Evolutionary conservation across 306 rosid genomes (phyloP), one percentile per base, ranked within the genome.

Genomic region (Arachis hypogaea): DNA sequence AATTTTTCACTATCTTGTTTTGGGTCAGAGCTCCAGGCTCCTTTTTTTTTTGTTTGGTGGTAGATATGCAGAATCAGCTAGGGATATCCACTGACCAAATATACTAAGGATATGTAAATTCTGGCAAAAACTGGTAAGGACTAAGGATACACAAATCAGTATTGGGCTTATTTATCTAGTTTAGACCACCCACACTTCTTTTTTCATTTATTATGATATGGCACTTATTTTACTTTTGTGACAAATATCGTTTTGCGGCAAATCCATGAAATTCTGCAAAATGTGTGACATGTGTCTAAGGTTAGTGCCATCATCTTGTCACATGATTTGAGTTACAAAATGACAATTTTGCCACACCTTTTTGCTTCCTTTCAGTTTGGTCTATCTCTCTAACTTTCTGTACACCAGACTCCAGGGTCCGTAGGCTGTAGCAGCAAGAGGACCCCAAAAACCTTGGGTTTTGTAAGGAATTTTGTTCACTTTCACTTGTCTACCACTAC

Each of bases 281-380:
- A 5, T 40, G 22, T 44, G 52, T 11, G 42, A 58, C 56, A 71
- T 11, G 44, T 71, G 66, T 57, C 44, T 58, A 71, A 22, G 55
- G 44, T 10, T 42, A 16, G 7, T 42, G 38, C 52, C 69, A 5
- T 8, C 40, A 43, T 12, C 30, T 11, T 71, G 74, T 65, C 59
- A 72, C 43, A 58, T 3, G 7, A 45, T 9, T 56, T 2, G 7
- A 45, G 46, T 43, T 43, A 43, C 11, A 73, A 67, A 79, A 60
- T 67, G 75, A 73, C 75, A 79, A 60, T 51, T 50, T 61, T 61
- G 70, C 75, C 75, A 49, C 4, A 59, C 70, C 45, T 30, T 73
- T 78, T 73, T 51, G 70, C 60, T 11, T 42, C 5, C 49, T 9
- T 38, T 12, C 40, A 51, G 69, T 41, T 41, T 59, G 57, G 45